Evolutionary conservation across 495 filamentous ascomycete genomes (phyloP), one percentile per base, ranked within the genome.

Genomic region (Penicillium pulvis): DNA sequence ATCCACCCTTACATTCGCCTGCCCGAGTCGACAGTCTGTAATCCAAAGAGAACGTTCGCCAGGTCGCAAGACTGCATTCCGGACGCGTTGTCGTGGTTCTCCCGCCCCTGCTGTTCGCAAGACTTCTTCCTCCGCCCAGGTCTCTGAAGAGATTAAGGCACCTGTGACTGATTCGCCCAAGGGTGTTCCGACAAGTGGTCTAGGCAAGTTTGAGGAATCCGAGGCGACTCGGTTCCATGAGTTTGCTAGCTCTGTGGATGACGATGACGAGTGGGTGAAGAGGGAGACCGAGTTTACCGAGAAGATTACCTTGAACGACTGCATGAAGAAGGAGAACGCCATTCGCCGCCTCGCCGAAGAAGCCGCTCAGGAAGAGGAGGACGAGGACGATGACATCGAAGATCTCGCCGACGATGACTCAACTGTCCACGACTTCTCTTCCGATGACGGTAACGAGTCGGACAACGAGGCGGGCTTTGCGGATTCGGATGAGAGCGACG

Each of bases 381-480:
- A 85, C 31, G 83, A 85, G 17, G 84, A 86, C 3, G 83, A 86
- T 17, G 79, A 83, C 26, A 80, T 83, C 14, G 77, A 84, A 16
- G 80, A 82, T 19, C 79, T 80, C 35, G 77, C 81, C 5, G 82
- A 85, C 30, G 85, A 87, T 61, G 82, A 75, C 11, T 90, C 87
- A 49, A 79, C 75, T 20, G 83, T 89, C 44, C 85, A 88, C 57
- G 86, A 90, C 51, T 83, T 83, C 57, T 77, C 74, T 45, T 81
- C 79, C 5, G 79, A 83, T 36, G 89, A 87, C 67, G 91, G 91
- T 11, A 93, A 93, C 63, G 91, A 97, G 62, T 94, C 92, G n/a
- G 93, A 98, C 69, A 92, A 96, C 65, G 94, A 98, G 75, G 86
- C 86, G 60, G 94, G 94, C 3, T 97, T 97, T 67, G 93, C 92